Conservation (phyloP, 768 basidiomycete species). For the Leucosporidium creatinivorum region DNA sequence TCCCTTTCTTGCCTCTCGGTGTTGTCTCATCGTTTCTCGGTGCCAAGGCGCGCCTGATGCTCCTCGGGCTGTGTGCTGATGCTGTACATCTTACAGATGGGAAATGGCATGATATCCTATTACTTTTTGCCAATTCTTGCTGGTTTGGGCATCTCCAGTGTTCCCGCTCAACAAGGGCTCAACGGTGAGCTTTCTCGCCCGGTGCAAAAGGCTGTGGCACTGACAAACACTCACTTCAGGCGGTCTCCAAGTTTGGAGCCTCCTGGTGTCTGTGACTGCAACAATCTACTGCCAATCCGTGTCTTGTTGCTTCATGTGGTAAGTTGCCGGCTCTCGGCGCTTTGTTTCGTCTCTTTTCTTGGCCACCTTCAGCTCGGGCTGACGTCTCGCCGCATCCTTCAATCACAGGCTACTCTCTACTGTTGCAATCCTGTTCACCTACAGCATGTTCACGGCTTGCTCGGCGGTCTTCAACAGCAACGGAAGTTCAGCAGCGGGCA, state of each 20-base stretch:
- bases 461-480: not conserved
- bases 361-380: no score
- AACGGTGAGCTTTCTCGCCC: no score
- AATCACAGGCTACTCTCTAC: slow-evolving; percentile 5
- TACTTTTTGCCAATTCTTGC: slow-evolving; percentile 9
- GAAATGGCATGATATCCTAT: slow-evolving; percentile 13
- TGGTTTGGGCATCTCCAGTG: slow-evolving; percentile 10
- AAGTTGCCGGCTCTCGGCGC: not conserved
- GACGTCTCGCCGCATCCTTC: no score
- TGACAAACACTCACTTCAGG: not conserved
- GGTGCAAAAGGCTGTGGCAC: not conserved
- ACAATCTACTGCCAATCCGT: not conserved
- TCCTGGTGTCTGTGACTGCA: not conserved
- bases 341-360: not conserved
- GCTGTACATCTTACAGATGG: not conserved
- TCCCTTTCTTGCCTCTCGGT: no score
- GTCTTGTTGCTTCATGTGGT: not conserved
- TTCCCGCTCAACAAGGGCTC: no score
- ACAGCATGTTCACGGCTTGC: not conserved
- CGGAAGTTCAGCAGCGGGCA: no score
- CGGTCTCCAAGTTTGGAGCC: slow-evolving; percentile 20
- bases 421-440: not conserved
- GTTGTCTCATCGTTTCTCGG: no score
- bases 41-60: no score
- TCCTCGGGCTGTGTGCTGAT: no score